Conservation (phyloP, 2,329 filamentous ascomycete species). For the Cladophialophora chaetospira region DNA sequence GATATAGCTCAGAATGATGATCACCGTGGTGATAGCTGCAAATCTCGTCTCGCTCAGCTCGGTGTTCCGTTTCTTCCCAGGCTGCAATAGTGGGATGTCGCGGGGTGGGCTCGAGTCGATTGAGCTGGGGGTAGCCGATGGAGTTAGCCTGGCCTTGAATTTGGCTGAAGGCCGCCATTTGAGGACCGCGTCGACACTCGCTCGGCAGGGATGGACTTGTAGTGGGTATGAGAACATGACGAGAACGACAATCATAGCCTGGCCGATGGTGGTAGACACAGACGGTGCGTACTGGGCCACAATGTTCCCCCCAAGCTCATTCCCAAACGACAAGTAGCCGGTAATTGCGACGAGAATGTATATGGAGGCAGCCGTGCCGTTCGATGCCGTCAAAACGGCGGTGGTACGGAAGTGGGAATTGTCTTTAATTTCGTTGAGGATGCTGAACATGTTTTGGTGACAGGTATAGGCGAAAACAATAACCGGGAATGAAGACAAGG, state of each 20-base stretch:
- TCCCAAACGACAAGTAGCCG: conserved; percentile 92
- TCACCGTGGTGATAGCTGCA: conserved; percentile 80
- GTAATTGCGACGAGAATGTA: conserved; percentile 93
- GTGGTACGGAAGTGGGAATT: conserved; percentile 78
- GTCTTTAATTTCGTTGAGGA: conserved; percentile 89
- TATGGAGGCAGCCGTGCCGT: conserved; percentile 81
- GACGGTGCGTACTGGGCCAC: conserved; percentile 84
- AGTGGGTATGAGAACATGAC: conserved; percentile 96
- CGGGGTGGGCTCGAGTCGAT: conserved; percentile 43
- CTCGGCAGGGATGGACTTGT: conserved; percentile 92
- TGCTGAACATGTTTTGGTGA: conserved; percentile 99
- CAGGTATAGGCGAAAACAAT: conserved; percentile 99
- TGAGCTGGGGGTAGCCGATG: conserved; percentile 38
- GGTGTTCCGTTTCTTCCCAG: conserved; percentile 44
- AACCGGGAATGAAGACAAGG: conserved; percentile 84
- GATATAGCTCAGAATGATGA: conserved; percentile 81
- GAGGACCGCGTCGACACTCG: conserved; percentile 90
- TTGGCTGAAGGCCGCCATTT: conserved; percentile 73
- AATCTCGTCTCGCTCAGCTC: conserved; percentile 87
- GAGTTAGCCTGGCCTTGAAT: conserved; percentile 35
- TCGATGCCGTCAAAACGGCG: conserved; percentile 77
- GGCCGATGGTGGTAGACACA: conserved; percentile 84
- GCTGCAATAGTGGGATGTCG: conserved; percentile 44
- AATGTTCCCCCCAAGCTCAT: conserved; percentile 87
- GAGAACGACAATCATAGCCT: conserved; percentile 90